phyloP scores from a whole-genome alignment of 2,329 filamentous ascomycete species.

The Cladosporium sp. region DNA sequence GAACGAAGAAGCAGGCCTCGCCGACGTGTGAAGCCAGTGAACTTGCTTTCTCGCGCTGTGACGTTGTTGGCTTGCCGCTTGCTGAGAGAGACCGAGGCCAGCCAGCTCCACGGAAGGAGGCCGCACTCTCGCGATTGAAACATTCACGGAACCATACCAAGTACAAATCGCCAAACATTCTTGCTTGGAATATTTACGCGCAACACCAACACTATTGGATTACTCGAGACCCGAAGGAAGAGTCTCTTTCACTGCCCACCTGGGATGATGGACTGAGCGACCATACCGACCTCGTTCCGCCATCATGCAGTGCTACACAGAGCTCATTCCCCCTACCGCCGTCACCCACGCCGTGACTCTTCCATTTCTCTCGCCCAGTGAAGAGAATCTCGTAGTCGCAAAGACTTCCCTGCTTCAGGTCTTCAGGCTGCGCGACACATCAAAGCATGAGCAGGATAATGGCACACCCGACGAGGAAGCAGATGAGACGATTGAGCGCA shows the following conservation, averaged over 20 bases:
- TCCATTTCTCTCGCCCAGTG: slow-evolving; percentile 68
- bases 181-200: too few species aligned
- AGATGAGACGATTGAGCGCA: slow-evolving; percentile 34
- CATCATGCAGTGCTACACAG: slow-evolving; percentile 93
- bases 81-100: background rate
- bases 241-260: background rate
- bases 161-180: too few species aligned
- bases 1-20: background rate
- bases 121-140: background rate
- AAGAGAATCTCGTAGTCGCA: slow-evolving; percentile 82
- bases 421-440: slow-evolving; percentile 50
- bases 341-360: slow-evolving; percentile 82
- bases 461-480: background rate
- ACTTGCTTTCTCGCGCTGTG: background rate
- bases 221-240: background rate
- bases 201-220: background rate
- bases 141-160: too few species aligned
- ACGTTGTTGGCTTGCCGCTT: slow-evolving; percentile 1
- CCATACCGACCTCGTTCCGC: background rate
- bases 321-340: slow-evolving; percentile 88
- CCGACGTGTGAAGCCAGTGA: background rate
- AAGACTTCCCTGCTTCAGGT: slow-evolving; percentile 92
- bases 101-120: background rate
- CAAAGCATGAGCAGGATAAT: background rate
- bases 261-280: slow-evolving; percentile 4